Conservation (phyloP, 2,329 filamentous ascomycete genomes). For the Aurifilum marmelostoma region DNA sequence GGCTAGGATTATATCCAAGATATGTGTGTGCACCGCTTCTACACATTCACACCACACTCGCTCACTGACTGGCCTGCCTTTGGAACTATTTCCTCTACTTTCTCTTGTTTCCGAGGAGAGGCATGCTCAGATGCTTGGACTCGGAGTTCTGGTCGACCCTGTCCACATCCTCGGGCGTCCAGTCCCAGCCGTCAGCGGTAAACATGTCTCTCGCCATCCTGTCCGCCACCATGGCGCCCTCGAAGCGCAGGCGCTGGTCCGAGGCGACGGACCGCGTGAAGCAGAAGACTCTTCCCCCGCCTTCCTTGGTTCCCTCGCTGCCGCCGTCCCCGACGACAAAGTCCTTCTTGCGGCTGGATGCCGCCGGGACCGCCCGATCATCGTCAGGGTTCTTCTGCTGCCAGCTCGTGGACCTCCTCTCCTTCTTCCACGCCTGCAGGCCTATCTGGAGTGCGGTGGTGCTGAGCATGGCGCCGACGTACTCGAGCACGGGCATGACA, state of each 20-base stretch:
- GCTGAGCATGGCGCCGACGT: slow-evolving; percentile 61
- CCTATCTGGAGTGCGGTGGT: slow-evolving; percentile 49
- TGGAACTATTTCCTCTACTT: slow-evolving; percentile 8
- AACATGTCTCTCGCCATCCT: slow-evolving; percentile 58
- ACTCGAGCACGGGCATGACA: slow-evolving; percentile 67
- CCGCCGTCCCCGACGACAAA: slow-evolving; percentile 25
- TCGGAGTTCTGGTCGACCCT: slow-evolving; percentile 3
- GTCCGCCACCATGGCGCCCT: slow-evolving; percentile 54
- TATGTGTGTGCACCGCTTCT: too few species aligned
- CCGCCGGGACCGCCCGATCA: slow-evolving; percentile 13
- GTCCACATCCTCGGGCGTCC: slow-evolving; percentile 54
- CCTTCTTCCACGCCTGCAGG: slow-evolving; percentile 50
- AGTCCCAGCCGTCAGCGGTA: slow-evolving; percentile 61
- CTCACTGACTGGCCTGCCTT: too few species aligned
- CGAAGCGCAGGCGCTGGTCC: slow-evolving; percentile 54
- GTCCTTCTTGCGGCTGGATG: slow-evolving; percentile 10
- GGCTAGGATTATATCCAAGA: too few species aligned
- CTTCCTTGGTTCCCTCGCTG: slow-evolving; percentile 22
- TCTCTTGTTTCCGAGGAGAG: slow-evolving; percentile 7
- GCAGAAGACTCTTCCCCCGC: slow-evolving; percentile 41
- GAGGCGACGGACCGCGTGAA: slow-evolving; percentile 56
- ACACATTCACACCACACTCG: too few species aligned
- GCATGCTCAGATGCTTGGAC: slow-evolving; percentile 18
- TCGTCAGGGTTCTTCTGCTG: slow-evolving; percentile 30
- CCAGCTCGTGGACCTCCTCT: slow-evolving; percentile 48